Evolutionary conservation across 2,329 filamentous ascomycete genomes (phyloP).

Genomic region (Corynespora cassiicola): DNA sequence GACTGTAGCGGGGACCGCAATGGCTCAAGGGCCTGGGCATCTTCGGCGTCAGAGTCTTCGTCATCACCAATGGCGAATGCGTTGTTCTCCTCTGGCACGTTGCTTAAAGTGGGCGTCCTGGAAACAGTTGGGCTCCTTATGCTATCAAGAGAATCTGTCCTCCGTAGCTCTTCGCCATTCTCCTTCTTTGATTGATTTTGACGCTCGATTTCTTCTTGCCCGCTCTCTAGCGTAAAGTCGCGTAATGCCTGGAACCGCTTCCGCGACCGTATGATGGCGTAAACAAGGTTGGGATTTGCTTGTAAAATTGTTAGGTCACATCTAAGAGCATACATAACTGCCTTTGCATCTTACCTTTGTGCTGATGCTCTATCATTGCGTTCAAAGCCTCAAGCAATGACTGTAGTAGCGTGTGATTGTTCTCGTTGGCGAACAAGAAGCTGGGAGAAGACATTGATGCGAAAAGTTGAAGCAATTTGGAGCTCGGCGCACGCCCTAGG

Average conservation of each 20-base stretch:
- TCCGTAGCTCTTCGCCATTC: constrained; percentile 45
- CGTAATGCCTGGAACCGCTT: constrained; percentile 85
- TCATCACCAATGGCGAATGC: constrained; percentile 90
- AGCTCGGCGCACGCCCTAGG: constrained; percentile 75
- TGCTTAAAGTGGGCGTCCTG: constrained; percentile 64
- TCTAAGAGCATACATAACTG: background rate
- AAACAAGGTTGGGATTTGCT: constrained; percentile 84
- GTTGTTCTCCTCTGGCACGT: constrained; percentile 78
- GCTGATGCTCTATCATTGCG: constrained; percentile 88
- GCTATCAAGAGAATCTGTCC: constrained; percentile 72
- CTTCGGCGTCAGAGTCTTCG: constrained; percentile 69
- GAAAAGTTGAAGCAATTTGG: constrained; percentile 86
- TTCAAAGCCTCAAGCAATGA: constrained; percentile 90
- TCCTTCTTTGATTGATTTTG: constrained; percentile 75
- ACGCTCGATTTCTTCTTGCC: constrained; percentile 87
- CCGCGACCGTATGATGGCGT: constrained; percentile 77
- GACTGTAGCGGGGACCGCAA: constrained; percentile 38
- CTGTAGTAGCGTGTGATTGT: constrained; percentile 80
- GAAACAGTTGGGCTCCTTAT: constrained; percentile 67
- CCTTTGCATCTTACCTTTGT: constrained; percentile 64
- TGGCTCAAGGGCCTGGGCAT: constrained; percentile 51
- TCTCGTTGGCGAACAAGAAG: constrained; percentile 90
- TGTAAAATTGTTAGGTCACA: constrained; percentile 20
- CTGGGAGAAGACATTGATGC: constrained; percentile 91
- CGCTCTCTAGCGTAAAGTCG: constrained; percentile 89